Conservation (phyloP, 345 rosid genomes). For the Hibiscus mutabilis region DNA sequence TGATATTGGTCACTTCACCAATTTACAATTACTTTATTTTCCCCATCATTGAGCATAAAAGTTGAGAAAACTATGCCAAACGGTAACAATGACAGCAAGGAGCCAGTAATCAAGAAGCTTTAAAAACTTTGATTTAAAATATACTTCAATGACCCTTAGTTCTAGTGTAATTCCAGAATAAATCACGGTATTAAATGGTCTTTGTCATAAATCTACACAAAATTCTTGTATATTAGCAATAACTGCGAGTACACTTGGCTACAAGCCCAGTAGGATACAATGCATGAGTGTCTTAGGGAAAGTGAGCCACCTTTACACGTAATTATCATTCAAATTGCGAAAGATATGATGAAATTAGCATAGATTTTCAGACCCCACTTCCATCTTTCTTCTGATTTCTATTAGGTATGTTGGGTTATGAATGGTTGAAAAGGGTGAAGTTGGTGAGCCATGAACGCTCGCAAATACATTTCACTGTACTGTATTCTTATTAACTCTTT, state of each 20-base stretch:
- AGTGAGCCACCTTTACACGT: slow-evolving; percentile 21
- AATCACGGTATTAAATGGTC: background rate
- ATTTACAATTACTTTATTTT: background rate
- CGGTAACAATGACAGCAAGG: slow-evolving; percentile 23
- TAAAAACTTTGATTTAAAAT: slow-evolving; percentile 18
- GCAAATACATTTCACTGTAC: slow-evolving; percentile 31
- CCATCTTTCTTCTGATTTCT: background rate
- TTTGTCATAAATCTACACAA: background rate
- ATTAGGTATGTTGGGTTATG: slow-evolving; percentile 32
- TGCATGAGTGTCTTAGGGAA: background rate
- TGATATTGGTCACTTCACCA: background rate
- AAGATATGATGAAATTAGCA: slow-evolving; percentile 53
- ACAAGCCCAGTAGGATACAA: slow-evolving; percentile 14
- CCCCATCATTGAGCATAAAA: slow-evolving; percentile 47
- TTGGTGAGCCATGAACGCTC: slow-evolving; percentile 23
- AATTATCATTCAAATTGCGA: slow-evolving; percentile 33
- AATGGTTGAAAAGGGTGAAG: slow-evolving; percentile 20
- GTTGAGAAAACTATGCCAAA: slow-evolving; percentile 50
- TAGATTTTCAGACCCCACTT: slow-evolving; percentile 36
- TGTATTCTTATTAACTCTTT: slow-evolving; percentile 13
- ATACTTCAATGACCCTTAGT: too few species aligned
- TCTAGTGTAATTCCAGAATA: too few species aligned
- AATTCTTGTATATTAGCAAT: background rate
- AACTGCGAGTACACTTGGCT: slow-evolving; percentile 9
- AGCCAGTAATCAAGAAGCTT: slow-evolving; percentile 24